Conservation (phyloP, 2,329 filamentous ascomycete genomes). For the Polytolypa hystricis region DNA sequence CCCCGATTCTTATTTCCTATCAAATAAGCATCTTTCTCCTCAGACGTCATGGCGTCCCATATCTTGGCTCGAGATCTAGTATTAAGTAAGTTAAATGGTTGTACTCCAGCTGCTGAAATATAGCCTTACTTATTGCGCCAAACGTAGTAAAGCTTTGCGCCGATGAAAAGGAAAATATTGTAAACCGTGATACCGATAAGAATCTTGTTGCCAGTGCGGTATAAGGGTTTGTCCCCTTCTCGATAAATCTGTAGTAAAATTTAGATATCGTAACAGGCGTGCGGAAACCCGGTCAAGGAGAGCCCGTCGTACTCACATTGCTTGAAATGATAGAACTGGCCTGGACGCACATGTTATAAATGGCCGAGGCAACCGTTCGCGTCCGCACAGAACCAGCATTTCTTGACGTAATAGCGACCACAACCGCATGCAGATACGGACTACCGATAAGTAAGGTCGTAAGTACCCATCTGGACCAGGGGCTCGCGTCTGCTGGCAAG, state of each 20-base stretch:
- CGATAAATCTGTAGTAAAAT: conserved; percentile 41
- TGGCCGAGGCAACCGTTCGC: conserved; percentile 32
- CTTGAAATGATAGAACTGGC: conserved; percentile 29
- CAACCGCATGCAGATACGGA: conserved; percentile 48
- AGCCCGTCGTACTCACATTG: conserved; percentile 25
- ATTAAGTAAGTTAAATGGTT: no score
- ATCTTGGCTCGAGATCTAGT: conserved; percentile 23
- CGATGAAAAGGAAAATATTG: conserved; percentile 40
- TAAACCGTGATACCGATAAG: conserved; percentile 43
- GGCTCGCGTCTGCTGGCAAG: conserved; percentile 36
- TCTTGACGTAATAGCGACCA: conserved; percentile 36
- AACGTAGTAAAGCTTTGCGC: conserved; percentile 30
- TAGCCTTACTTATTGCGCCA: conserved; percentile 28
- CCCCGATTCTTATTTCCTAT: conserved; percentile 28
- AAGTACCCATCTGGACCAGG: conserved; percentile 44
- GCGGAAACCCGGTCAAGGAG: no score
- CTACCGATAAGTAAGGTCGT: conserved; percentile 44
- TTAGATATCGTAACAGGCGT: not conserved
- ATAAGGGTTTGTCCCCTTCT: conserved; percentile 44
- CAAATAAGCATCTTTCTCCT: conserved; percentile 29
- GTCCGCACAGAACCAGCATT: conserved; percentile 34
- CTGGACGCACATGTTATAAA: conserved; percentile 39
- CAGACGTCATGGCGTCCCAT: conserved; percentile 31
- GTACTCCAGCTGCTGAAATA: no score
- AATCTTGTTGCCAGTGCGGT: conserved; percentile 47